Evolutionary conservation across 345 rosid species (phyloP).

Genomic region (Garcia nutans): DNA sequence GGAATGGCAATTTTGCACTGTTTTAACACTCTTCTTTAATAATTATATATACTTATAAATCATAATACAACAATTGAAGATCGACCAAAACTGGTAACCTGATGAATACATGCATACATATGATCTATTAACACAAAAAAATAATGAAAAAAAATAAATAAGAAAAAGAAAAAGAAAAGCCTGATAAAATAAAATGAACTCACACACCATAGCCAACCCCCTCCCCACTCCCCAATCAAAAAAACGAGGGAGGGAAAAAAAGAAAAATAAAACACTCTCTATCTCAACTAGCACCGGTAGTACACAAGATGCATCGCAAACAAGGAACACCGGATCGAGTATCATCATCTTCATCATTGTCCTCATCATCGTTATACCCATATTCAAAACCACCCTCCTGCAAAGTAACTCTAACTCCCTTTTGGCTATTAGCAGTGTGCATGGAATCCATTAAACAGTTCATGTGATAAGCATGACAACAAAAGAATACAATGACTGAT

Average conservation of each 20-base stretch:
- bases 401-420: conserved; percentile 33
- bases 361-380: conserved; percentile 41
- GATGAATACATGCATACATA: conserved; percentile 4
- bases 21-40: not conserved
- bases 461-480: conserved; percentile 93
- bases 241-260: not conserved
- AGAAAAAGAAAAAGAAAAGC: not conserved
- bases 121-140: conserved; percentile 7
- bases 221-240: conserved; percentile 3
- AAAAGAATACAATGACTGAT: conserved; percentile 78
- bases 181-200: not conserved
- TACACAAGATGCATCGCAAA: conserved; percentile 88
- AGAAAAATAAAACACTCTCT: not conserved
- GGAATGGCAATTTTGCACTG: too few relatives aligned
- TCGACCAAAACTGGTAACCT: conserved; percentile 1
- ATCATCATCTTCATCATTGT: conserved; percentile 45
- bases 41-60: not conserved
- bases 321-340: conserved; percentile 44
- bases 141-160: not conserved
- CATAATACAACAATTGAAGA: conserved; percentile 15
- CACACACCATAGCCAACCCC: not conserved
- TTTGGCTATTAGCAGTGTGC: conserved; percentile 45
- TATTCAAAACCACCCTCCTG: conserved; percentile 38
- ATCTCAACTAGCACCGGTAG: conserved; percentile 82
- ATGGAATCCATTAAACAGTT: conserved; percentile 79